phyloP scores from a whole-genome alignment of 306 rosid genomes.

The Glycine soja region DNA sequence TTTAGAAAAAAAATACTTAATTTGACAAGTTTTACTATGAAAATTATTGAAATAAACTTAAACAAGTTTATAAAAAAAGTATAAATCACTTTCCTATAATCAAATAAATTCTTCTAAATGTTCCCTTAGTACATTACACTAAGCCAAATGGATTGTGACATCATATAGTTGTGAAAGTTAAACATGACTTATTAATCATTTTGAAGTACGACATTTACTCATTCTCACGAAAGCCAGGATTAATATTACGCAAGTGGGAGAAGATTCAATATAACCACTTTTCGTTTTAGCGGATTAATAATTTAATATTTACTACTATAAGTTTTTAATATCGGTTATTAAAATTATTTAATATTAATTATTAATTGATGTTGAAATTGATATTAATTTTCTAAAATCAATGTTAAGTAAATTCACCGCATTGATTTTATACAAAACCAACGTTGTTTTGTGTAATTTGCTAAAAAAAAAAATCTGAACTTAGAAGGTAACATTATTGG shows the following conservation, averaged over 20 bases:
- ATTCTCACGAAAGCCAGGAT: neutral
- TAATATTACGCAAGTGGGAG: neutral
- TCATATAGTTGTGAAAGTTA: neutral
- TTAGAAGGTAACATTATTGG: neutral
- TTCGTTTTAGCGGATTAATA: neutral
- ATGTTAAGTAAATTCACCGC: no score
- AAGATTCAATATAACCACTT: neutral
- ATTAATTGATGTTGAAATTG: no score
- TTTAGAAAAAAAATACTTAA: no score
- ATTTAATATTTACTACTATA: no score
- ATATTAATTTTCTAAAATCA: no score
- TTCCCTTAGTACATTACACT: neutral
- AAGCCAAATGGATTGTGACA: neutral
- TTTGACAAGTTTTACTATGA: neutral
- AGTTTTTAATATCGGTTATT: no score
- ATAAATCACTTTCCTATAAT: conserved; percentile 1
- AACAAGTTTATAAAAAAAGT: neutral
- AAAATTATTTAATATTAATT: no score
- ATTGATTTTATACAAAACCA: no score
- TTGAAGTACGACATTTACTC: neutral
- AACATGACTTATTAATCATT: neutral
- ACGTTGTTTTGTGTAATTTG: no score
- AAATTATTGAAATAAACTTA: neutral
- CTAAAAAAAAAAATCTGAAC: conserved; percentile 23
- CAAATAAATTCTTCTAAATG: neutral